Evolutionary conservation across 1,284 basidiomycete species (phyloP).

Genomic region (Puccinia novopanici): DNA sequence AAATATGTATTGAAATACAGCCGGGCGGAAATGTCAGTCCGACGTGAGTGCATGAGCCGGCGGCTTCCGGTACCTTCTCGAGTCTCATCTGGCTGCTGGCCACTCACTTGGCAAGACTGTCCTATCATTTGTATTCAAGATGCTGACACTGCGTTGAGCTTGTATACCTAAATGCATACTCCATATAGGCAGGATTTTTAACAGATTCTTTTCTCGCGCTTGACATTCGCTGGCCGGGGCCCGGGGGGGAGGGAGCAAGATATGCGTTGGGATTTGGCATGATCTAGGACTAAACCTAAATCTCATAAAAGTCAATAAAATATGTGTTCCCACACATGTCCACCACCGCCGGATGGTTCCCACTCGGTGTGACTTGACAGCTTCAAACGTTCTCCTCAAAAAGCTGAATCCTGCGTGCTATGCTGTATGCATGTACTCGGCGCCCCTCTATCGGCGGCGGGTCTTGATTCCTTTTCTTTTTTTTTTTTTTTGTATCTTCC

Average conservation of each 20-base stretch:
- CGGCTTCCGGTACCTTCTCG: neutral
- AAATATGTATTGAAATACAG: too few species aligned
- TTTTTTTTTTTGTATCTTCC: neutral
- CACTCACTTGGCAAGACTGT: too few species aligned
- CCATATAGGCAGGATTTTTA: too few species aligned
- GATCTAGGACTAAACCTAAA: too few species aligned
- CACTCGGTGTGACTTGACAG: conserved; percentile 16
- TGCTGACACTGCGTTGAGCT: too few species aligned
- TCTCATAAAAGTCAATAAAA: conserved; percentile 18
- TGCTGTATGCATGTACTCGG: neutral
- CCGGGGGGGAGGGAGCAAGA: too few species aligned
- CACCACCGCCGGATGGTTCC: neutral
- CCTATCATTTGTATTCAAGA: too few species aligned
- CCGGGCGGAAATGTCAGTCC: neutral
- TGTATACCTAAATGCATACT: too few species aligned
- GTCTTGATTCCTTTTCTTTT: neutral
- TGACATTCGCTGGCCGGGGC: too few species aligned
- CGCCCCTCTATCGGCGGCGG: conserved; percentile 19
- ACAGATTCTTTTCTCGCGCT: too few species aligned
- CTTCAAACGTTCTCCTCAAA: conserved; percentile 22
- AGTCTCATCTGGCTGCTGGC: conserved; percentile 29
- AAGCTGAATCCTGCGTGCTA: conserved; percentile 8
- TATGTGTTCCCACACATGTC: neutral
- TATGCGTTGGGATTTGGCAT: too few species aligned
- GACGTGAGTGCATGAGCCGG: neutral